phyloP scores from a whole-genome alignment of 345 rosid genomes.

The Alliaria petiolata region DNA sequence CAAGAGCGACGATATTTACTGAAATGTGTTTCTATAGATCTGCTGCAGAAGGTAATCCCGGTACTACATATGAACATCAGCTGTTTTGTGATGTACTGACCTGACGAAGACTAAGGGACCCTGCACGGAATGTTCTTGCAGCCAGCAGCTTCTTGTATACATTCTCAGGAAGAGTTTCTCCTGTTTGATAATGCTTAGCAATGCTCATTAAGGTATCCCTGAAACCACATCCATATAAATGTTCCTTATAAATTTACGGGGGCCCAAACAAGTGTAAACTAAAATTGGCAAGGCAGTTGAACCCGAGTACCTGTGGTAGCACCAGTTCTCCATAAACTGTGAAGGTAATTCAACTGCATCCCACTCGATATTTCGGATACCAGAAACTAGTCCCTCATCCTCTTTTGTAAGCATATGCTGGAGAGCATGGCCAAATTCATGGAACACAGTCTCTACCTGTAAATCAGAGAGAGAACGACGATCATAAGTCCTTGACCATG shows the following conservation, averaged over 20 bases:
- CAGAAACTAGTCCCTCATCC: constrained; percentile 94
- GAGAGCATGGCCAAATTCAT: constrained; percentile 98
- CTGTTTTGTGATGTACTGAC: constrained; percentile 39
- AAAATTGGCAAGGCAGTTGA: not conserved
- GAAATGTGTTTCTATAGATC: constrained; percentile 1
- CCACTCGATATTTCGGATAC: constrained; percentile 88
- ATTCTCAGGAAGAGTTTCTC: constrained; percentile 80
- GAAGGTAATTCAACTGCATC: constrained; percentile 98
- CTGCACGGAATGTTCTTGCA: constrained; percentile 91
- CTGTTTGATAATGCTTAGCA: constrained; percentile 90
- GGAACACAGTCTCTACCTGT: constrained; percentile 96
- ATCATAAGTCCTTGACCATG: constrained; percentile 8
- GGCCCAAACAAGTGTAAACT: too few species aligned
- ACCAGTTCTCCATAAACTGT: constrained; percentile 99
- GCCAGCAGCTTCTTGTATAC: constrained; percentile 84
- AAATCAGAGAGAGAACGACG: constrained; percentile 1
- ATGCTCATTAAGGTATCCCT: constrained; percentile 95
- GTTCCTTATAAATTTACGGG: not conserved
- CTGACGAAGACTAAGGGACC: constrained; percentile 93
- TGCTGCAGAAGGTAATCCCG: not conserved
- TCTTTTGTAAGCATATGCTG: constrained; percentile 96
- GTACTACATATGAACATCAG: constrained; percentile 10
- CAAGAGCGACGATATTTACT: not conserved
- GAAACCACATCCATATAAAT: constrained; percentile 10
- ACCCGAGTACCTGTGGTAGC: constrained; percentile 91